These are phyloP conservation scores for Heterobasidion occidentale DNA, from an alignment of 1,284 basidiomycete genomes.

Conservation along the genomic window DNA sequence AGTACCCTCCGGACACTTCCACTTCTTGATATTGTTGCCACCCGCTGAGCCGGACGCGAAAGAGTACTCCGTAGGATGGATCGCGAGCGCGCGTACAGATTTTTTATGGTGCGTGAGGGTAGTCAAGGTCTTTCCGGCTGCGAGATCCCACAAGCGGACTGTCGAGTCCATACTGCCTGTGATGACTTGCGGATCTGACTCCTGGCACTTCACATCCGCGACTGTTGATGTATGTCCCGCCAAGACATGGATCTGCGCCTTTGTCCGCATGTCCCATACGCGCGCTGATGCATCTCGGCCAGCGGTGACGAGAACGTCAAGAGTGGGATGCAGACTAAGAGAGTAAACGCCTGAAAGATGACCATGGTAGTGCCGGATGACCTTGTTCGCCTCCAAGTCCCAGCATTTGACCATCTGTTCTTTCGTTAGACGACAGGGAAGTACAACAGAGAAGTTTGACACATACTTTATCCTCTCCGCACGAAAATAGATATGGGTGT, in stretches of 20 bases:
- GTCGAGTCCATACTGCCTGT: conserved; percentile 99
- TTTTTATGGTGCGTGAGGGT: conserved; percentile 99
- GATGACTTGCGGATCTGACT: conserved; percentile 95
- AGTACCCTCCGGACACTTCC: conserved; percentile 94
- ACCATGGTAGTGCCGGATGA: conserved; percentile 97
- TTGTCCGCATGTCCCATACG: conserved; percentile 99
- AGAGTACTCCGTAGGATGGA: conserved; percentile 94
- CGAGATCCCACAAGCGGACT: conserved; percentile 96
- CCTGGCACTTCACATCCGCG: conserved; percentile 91
- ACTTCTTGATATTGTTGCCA: conserved; percentile 99
- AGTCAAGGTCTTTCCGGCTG: conserved; percentile 92
- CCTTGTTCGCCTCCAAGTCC: conserved; percentile 98
- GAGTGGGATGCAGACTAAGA: conserved; percentile 86
- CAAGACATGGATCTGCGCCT: conserved; percentile 91
- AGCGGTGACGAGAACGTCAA: conserved; percentile 91
- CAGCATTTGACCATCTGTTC: conserved; percentile 97
- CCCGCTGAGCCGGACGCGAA: conserved; percentile 94
- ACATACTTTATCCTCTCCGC: conserved; percentile 91
- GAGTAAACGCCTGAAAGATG: conserved; percentile 96
- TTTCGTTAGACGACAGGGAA: not conserved
- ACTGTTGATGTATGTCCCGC: conserved; percentile 92
- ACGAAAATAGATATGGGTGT: conserved; percentile 97
- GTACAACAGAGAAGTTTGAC: not conserved
- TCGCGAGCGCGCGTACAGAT: conserved; percentile 86
- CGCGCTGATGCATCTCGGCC: conserved; percentile 94